Percentiles rank a stretch among this genome's conserved stretches.
Conservation (phyloP, 306 rosid species). For the Ammopiptanthus mongolicus region DNA sequence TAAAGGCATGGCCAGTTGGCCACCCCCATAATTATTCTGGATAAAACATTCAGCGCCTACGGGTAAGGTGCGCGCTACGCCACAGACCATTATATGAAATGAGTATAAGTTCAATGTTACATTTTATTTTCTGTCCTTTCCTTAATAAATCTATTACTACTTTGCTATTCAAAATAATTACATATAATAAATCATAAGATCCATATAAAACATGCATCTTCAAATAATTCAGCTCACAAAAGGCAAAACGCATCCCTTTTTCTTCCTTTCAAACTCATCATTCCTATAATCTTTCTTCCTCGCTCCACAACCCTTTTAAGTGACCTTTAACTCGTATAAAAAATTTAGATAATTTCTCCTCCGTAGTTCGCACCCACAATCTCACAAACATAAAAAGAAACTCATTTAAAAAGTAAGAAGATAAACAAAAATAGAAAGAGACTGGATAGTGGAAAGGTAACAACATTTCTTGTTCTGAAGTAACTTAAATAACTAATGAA, state of each 20-base stretch:
- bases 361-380: too few relatives aligned
- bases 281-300: not conserved
- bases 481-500: not conserved
- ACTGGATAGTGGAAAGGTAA: not conserved
- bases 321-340: not conserved
- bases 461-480: not conserved
- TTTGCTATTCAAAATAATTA: too few relatives aligned
- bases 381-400: too few relatives aligned
- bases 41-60: too few relatives aligned
- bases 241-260: not conserved
- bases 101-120: not conserved
- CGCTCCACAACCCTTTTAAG: not conserved
- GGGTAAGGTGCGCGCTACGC: not conserved
- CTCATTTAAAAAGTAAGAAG: not conserved
- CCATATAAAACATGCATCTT: not conserved
- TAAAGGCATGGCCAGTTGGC: not conserved
- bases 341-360: not conserved
- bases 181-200: too few relatives aligned
- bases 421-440: not conserved
- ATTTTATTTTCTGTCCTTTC: too few relatives aligned
- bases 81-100: not conserved
- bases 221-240: not conserved
- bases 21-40: not conserved
- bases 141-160: too few relatives aligned
- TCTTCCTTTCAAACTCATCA: not conserved